Conservation (phyloP, 495 filamentous ascomycete species). For the Melanomma pulvis-pyrius region DNA sequence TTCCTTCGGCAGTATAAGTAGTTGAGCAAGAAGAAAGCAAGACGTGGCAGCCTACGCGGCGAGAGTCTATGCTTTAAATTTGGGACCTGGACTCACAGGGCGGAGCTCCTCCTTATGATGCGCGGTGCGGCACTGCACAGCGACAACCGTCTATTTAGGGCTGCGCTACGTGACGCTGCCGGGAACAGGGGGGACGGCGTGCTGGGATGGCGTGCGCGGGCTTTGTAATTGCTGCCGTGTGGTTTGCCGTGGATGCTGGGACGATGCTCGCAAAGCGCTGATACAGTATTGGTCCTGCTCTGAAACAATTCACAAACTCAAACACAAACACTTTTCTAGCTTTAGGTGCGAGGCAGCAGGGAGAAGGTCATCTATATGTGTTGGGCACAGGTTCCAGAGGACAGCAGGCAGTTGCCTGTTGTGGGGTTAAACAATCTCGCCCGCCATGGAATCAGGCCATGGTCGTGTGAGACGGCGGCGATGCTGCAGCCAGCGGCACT, state of each 20-base stretch:
- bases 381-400: neutral
- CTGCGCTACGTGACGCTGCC: slow-evolving; percentile 1
- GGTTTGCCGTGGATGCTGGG: neutral
- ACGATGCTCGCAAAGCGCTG: neutral
- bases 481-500: neutral
- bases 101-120: neutral
- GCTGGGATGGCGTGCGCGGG: neutral
- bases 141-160: neutral
- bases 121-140: neutral
- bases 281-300: neutral
- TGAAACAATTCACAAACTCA: too few species aligned
- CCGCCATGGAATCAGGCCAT: slow-evolving; percentile 16
- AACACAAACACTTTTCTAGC: too few species aligned
- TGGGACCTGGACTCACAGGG: neutral
- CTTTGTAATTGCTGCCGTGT: neutral
- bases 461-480: slow-evolving; percentile 7
- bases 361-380: neutral
- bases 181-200: neutral
- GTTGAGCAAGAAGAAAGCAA: neutral
- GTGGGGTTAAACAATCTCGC: neutral
- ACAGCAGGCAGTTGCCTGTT: neutral
- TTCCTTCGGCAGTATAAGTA: neutral
- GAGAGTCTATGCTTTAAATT: neutral
- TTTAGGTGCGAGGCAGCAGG: neutral
- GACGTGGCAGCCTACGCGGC: neutral